phyloP scores from a whole-genome alignment of 1,139 yeast species.

The Tardiomyces blankii region DNA sequence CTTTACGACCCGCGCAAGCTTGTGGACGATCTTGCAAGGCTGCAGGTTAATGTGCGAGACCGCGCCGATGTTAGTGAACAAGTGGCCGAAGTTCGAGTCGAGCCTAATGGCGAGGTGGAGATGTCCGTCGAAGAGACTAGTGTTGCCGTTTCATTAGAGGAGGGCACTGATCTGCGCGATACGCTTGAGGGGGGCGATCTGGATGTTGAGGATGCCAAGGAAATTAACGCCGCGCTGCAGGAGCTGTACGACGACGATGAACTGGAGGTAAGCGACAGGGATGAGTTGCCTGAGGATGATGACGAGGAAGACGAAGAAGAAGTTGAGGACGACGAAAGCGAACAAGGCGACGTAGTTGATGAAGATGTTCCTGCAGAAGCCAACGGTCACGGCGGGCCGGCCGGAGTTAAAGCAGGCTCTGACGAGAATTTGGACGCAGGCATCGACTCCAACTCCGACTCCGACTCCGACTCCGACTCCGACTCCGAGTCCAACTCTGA shows the following conservation, averaged over 20 bases:
- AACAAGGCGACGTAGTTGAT: neutral
- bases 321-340: neutral
- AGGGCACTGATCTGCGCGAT: neutral
- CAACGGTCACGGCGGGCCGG: too few species aligned
- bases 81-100: too few species aligned
- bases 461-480: too few species aligned
- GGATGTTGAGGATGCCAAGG: neutral
- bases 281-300: neutral
- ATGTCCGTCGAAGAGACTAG: too few species aligned
- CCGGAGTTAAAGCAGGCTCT: neutral
- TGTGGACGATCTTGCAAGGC: neutral
- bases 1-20: constrained; percentile 1
- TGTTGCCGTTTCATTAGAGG: too few species aligned
- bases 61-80: too few species aligned
- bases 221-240: neutral
- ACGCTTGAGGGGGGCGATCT: neutral
- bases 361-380: neutral
- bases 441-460: too few species aligned
- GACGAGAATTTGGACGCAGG: too few species aligned
- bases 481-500: too few species aligned
- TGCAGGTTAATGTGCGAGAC: neutral
- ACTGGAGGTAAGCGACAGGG: neutral
- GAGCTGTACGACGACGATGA: neutral
- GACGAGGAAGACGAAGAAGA: neutral
- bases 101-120: too few species aligned